Base-by-base conservation (phyloP, 495 filamentous ascomycete genomes). In the Umbilicaria muhlenbergii region DNA sequence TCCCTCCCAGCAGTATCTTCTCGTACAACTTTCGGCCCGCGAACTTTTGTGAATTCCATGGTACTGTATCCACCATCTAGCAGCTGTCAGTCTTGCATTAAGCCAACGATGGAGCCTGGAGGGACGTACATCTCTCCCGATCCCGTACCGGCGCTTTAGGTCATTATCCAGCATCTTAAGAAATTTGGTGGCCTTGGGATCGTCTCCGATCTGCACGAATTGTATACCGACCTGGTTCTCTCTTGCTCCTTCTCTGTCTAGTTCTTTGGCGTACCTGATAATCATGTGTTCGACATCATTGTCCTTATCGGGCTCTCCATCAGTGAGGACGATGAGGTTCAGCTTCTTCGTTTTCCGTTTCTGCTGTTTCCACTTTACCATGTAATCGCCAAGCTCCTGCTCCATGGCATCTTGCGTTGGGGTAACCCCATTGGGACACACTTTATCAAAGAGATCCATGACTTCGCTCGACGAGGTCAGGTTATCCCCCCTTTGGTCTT, bases 271-370 rank as follows among this genome's bases (percentile, higher is more conserved):
- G 0, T 72, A 67, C 5, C 58, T 54, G 11, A 82, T 63, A 39
- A 96, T 78, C 5, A 82, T 67, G 39, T 62, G 65, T 59, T 88
- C 83, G 11, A 82, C 71, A 48, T 87, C 81, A 14, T 51, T 31
- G 16, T 15, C 33, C 48, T 91, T 84, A 1, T 73, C 78, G 4
- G 91, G 81, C 43, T 68, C 80, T 11, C 89, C 89, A 58, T 96
- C 89, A 0, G 89, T 96, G 34, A 96, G 77, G 34, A 86, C 75
- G 53, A 96, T 89, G 58, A 96, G 76, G 56, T 96, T 95, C 16
- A 96, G 59, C 2, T 85, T 85, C 54, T 84, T 89, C 13, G 8
- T 46, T 14, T 12, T 21, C 33, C 34, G 36, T 31, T 45, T 34
- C 1, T 32, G 24, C 14, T 18, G 13, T 8, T 28, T 28, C 24